A percentile compares a stretch with the other conserved stretches of the same genome.
Conservation (phyloP, 108 stramenopile species). For the Phaeodactylum tricornutum region DNA sequence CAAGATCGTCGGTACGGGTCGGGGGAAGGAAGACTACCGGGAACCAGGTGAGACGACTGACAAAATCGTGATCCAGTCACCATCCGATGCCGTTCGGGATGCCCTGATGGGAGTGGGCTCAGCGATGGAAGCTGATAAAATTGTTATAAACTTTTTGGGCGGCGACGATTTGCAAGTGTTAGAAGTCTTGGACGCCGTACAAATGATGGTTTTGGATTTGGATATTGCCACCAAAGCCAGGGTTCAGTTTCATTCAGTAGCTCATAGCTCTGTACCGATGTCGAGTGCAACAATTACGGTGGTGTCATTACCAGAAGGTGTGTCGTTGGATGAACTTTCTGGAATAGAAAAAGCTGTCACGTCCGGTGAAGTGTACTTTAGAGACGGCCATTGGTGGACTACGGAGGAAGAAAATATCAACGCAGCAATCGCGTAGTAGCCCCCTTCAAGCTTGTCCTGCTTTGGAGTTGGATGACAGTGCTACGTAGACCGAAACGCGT, state of each 20-base stretch:
- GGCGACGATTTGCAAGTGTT: conserved; percentile 64
- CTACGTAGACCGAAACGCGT: too few species aligned
- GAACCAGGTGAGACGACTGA: conserved; percentile 49
- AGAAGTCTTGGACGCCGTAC: conserved; percentile 52
- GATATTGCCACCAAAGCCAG: conserved; percentile 25
- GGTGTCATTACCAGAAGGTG: conserved; percentile 20
- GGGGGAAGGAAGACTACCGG: conserved; percentile 52
- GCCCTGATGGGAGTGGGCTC: conserved; percentile 26
- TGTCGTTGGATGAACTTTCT: conserved; percentile 1
- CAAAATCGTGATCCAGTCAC: conserved; percentile 34
- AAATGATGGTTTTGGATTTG: conserved; percentile 32
- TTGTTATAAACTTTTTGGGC: conserved; percentile 45
- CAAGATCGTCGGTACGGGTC: conserved; percentile 40
- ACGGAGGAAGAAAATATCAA: conserved; percentile 49
- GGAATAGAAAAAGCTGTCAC: conserved; percentile 43
- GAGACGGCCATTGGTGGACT: conserved; percentile 52
- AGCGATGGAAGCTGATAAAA: conserved; percentile 6
- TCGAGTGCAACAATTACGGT: conserved; percentile 42
- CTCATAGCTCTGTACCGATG: conserved; percentile 31
- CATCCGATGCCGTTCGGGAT: conserved; percentile 52
- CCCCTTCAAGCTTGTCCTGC: too few species aligned
- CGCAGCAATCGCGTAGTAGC: too few species aligned
- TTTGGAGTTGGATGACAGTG: too few species aligned
- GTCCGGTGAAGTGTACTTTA: conserved; percentile 44
- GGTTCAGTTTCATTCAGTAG: conserved; percentile 40